phyloP scores from a whole-genome alignment of 768 basidiomycete species.

The Strobilomyces echinocephalus region DNA sequence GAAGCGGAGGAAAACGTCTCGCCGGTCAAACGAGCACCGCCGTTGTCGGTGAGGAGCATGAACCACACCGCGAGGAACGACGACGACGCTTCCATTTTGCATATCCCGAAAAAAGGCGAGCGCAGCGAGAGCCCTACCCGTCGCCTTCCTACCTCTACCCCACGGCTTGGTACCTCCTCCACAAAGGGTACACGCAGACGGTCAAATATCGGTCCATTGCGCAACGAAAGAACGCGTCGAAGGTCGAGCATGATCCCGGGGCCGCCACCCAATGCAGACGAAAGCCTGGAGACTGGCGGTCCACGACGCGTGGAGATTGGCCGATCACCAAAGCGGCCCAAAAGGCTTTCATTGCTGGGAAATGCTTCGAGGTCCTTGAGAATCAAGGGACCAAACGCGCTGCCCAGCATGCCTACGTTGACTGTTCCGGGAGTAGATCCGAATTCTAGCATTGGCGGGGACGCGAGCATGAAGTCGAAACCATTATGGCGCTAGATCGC shows the following conservation, averaged over 20 bases:
- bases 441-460: slow-evolving; percentile 39
- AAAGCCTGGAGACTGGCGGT: slow-evolving; percentile 29
- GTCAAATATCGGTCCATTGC: slow-evolving; percentile 73
- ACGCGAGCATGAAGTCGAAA: slow-evolving; percentile 46
- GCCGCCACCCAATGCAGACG: slow-evolving; percentile 44
- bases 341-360: slow-evolving; percentile 52
- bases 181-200: slow-evolving; percentile 48
- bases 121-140: slow-evolving; percentile 42
- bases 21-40: slow-evolving; percentile 29
- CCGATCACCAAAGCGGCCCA: slow-evolving; percentile 55
- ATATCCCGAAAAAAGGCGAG: slow-evolving; percentile 35
- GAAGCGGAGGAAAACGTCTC: slow-evolving; percentile 65
- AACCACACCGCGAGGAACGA: slow-evolving; percentile 39
- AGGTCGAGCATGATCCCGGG: slow-evolving; percentile 82
- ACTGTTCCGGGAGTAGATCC: slow-evolving; percentile 37
- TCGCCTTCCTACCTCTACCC: slow-evolving; percentile 46
- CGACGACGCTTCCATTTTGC: slow-evolving; percentile 17
- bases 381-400: slow-evolving; percentile 29
- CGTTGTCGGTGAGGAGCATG: slow-evolving; percentile 65
- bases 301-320: slow-evolving; percentile 40
- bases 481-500: slow-evolving; percentile 56
- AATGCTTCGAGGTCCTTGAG: slow-evolving; percentile 33
- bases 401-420: slow-evolving; percentile 29
- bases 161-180: slow-evolving; percentile 32
- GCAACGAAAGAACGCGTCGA: slow-evolving; percentile 66